Evolutionary conservation across 768 basidiomycete species (phyloP), one percentile per base, ranked within the genome.

Genomic region (Infundibulicybe gibba): DNA sequence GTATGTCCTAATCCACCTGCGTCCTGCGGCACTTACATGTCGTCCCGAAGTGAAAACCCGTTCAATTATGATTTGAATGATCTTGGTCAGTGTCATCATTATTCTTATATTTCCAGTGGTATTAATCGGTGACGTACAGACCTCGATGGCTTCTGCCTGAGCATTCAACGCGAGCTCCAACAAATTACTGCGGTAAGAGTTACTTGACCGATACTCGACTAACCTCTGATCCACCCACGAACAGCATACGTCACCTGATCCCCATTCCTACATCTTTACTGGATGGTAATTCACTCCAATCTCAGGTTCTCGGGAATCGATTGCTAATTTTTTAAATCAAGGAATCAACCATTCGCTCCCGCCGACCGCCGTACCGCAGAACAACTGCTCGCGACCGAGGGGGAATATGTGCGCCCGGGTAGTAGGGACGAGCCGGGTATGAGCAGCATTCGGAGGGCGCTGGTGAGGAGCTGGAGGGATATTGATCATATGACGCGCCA

Each of bases 331-430:
- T n/a, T 25, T 25, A 4, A n/a, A 25, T 25, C 25, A 25, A 69
- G 68, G 62, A 89, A 88, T 62, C 79, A 85, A 62, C 86, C 87
- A 0, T 84, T 88, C 67, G 77, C 81, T 8, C 87, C 87, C 5
- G 68, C 71, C 8, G 82, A 87, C 55, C 67, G 71, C 11, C 77
- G 81, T 37, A 75, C 61, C 16, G 85, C 83, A 0, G 62, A 74
- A 31, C 77, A 81, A 45, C 74, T 88, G 43, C 54, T 76, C 25
- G 56, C 47, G 33, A 59, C 62, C 41, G 62, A 61, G 12, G 52
- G 53, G n/a, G 61, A 67, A 13, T 77, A 82, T 54, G 61, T 43
- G 6, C 43, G 57, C 32, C 55, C 64, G 12, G 57, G 64, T 17
- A 53, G 62, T 10, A 46, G 48, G 12, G 59, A 60, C 15, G 54